phyloP scores from a whole-genome alignment of 1,139 yeast genomes.

The Wickerhamomyces sp. region DNA sequence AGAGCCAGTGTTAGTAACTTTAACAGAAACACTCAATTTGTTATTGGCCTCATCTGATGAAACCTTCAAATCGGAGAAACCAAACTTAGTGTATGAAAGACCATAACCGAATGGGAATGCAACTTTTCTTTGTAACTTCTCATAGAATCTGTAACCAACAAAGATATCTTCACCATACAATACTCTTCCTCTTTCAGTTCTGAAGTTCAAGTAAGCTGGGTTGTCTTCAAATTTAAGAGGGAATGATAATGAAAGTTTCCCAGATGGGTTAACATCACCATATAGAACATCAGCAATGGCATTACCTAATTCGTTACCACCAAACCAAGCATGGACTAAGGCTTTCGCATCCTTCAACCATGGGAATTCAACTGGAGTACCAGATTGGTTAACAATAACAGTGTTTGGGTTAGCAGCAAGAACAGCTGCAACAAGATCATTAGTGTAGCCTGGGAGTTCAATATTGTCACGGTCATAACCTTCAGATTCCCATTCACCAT shows the following conservation, averaged over 20 bases:
- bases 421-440: constrained; percentile 43
- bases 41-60: constrained; percentile 24
- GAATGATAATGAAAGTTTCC: constrained; percentile 57
- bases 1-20: constrained; percentile 40
- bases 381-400: constrained; percentile 55
- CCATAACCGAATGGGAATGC: constrained; percentile 61
- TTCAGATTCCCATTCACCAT: constrained; percentile 47
- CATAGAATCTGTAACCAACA: constrained; percentile 59
- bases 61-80: constrained; percentile 27
- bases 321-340: constrained; percentile 48
- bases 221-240: constrained; percentile 43
- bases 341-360: constrained; percentile 47
- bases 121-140: constrained; percentile 41
- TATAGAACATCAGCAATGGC: constrained; percentile 55
- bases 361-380: constrained; percentile 59
- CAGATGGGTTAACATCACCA: constrained; percentile 64
- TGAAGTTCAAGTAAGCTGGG: constrained; percentile 46
- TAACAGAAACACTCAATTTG: constrained; percentile 33
- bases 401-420: constrained; percentile 45
- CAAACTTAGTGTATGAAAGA: constrained; percentile 50
- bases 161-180: constrained; percentile 47
- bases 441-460: constrained; percentile 44
- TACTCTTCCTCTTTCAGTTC: constrained; percentile 46
- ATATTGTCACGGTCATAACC: constrained; percentile 29
- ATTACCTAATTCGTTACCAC: constrained; percentile 45